Evolutionary conservation across 148 eudicot genomes (phyloP).

Genomic region (Rhododendron vialii): DNA sequence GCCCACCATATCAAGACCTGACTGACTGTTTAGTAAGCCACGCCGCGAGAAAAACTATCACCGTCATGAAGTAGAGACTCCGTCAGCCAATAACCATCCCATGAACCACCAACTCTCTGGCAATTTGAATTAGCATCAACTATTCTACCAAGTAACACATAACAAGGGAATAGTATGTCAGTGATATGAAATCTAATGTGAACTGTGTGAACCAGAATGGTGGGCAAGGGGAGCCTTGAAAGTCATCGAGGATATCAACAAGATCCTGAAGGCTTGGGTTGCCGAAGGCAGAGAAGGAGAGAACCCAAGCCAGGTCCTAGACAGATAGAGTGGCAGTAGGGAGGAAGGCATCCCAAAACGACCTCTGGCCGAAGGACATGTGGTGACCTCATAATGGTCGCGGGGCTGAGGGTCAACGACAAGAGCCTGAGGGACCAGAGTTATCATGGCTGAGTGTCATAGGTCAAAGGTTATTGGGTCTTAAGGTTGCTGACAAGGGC

Average conservation of each 20-base stretch:
- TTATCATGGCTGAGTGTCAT: too few species aligned
- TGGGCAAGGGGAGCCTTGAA: not conserved
- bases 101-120: constrained; percentile 91
- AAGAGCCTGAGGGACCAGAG: too few species aligned
- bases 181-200: not conserved
- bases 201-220: not conserved
- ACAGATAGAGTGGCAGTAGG: not conserved
- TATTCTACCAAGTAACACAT: not conserved
- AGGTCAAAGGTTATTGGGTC: too few species aligned
- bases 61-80: constrained; percentile 87
- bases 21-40: constrained; percentile 60
- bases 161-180: not conserved
- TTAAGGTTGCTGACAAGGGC: too few species aligned
- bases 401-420: too few species aligned
- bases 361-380: too few species aligned
- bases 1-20: not conserved
- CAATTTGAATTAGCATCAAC: constrained; percentile 2
- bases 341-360: too few species aligned
- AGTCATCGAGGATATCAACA: not conserved
- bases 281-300: not conserved
- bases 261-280: not conserved
- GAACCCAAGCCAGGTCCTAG: not conserved
- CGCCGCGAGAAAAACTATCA: constrained; percentile 82
- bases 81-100: constrained; percentile 99
- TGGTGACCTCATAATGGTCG: too few species aligned